Base-by-base conservation (phyloP, 2,329 filamentous ascomycete genomes). In the Stemphylium vesicarium region DNA sequence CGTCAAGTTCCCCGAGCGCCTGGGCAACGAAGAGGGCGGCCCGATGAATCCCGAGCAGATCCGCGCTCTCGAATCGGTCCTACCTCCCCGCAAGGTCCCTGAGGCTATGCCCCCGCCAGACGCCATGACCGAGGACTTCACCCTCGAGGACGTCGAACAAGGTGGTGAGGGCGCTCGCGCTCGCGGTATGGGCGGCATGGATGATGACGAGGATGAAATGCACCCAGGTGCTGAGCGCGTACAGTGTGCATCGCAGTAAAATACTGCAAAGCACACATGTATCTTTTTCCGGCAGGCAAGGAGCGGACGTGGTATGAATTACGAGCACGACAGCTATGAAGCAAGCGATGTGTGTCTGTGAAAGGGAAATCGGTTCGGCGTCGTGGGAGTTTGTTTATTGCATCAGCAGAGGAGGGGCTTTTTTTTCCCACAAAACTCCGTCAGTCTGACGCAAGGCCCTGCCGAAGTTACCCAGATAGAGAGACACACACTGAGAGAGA, bases 61-160 rank as follows among this genome's bases (percentile, higher is more conserved):
- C 66, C 86, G 91, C 53, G 82, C 88, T 11, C 87, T 99, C 35
- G 92, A 95, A 73, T 84, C 88, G 67, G 88, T 96, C 50, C 85
- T 99, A n/a, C 94, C 94, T 2, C 79, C 89, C 2, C 88, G 87
- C 53, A 76, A 66, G 55, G 57, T 85, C 35, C 74, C 88, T 35
- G 83, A 90, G 74, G 80, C 84, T 51, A 77, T 85, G 20, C 90
- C 92, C 41, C 92, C 94, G 4, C 69, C 82, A 24, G 93, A 98
- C 72, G 88, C 90, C 29, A 97, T 98, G 92, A 90, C 90, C 16
- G 95, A 99, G 72, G 89, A 91, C 66, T 96, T 88, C 67, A 86
- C 90, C 45, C 84, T 98, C 31, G 92, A 98, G 77, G 90, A 96
- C 56, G 82, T 96, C 37, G 94, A 97, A 68, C 78, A 83, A 37